A percentile compares a stretch with the other conserved stretches of the same genome.
These are phyloP conservation scores for Conringia planisiliqua DNA, from an alignment of 345 rosid species.

Conservation along the genomic window DNA sequence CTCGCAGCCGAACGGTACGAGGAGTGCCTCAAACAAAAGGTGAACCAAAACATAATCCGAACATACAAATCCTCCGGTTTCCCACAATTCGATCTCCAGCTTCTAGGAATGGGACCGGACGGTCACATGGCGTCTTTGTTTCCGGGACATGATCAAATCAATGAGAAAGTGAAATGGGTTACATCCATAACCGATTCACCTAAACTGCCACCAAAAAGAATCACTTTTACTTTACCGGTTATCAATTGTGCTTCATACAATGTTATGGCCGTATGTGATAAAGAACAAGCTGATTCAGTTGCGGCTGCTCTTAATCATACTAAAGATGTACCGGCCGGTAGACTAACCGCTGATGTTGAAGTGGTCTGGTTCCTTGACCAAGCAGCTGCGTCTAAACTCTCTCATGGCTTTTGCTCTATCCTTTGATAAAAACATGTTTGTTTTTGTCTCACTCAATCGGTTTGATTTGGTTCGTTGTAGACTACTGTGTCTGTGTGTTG, in stretches of 20 bases:
- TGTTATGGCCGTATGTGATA: constrained; percentile 64
- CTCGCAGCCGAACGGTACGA: constrained; percentile 50
- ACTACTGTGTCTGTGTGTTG: too few species aligned
- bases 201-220: constrained; percentile 74
- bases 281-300: constrained; percentile 55
- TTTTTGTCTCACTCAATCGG: background rate
- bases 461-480: constrained; percentile 10
- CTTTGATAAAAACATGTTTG: constrained; percentile 1
- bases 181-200: constrained; percentile 73
- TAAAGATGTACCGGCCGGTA: constrained; percentile 47
- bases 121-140: constrained; percentile 84
- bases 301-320: constrained; percentile 44
- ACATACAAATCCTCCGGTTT: constrained; percentile 42
- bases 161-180: constrained; percentile 71
- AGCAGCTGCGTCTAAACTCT: constrained; percentile 60
- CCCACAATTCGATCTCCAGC: constrained; percentile 78
- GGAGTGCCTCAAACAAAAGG: constrained; percentile 57
- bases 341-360: constrained; percentile 66
- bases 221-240: constrained; percentile 79
- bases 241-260: constrained; percentile 65
- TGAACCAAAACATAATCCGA: constrained; percentile 33
- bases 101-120: constrained; percentile 87
- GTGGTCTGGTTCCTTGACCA: constrained; percentile 80
- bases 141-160: constrained; percentile 65
- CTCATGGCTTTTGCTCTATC: constrained; percentile 13